Base-by-base conservation (phyloP, 306 rosid genomes). In the Quercus wislizeni region DNA sequence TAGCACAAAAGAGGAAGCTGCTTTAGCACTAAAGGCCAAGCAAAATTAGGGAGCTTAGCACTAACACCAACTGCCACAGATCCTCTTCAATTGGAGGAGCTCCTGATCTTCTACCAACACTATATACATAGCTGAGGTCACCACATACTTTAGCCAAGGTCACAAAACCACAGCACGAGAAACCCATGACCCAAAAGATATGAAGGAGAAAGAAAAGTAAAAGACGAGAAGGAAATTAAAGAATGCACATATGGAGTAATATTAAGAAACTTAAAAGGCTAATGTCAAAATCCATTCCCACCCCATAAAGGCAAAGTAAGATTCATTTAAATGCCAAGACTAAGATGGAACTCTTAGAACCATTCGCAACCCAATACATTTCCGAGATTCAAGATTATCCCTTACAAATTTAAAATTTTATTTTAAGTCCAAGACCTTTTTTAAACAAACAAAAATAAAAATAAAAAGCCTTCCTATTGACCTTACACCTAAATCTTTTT, bases 101-200 rank as follows among this genome's bases (percentile, higher is more conserved):
- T 68, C 52, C 35, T 19, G 52, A 67, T 67, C 43, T 67, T 67
- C 14, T 67, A 67, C 49, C 23, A 19, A 65, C 23, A 67, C 17
- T 52, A 18, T 4, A 27, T 7, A 35, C 8, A 11, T 31, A 67
- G 72, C 72, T n/a, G 72, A 59, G 65, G 30, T 27, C 69, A 63
- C 69, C 69, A 63, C 41, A 63, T 23, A 14, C 69, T 63, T 15
- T 14, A 63, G 69, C 35, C 69, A 19, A 68, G 51, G 52, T 67
- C 52, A n/a, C 52, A 49, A 67, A n/a, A 19, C 52, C 72, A 35
- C 72, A 67, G 27, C 72, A 33, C 51, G 27, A 35, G 72, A 67
- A 31, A 35, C 72, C 72, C 49, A 35, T 19, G 72, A 67, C 72
- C 52, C 72, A n/a, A n/a, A 8, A 67, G 72, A 67, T 35, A 67